Evolutionary conservation across 2,329 filamentous ascomycete species (phyloP).

Genomic region (Aureobasidium sp.): DNA sequence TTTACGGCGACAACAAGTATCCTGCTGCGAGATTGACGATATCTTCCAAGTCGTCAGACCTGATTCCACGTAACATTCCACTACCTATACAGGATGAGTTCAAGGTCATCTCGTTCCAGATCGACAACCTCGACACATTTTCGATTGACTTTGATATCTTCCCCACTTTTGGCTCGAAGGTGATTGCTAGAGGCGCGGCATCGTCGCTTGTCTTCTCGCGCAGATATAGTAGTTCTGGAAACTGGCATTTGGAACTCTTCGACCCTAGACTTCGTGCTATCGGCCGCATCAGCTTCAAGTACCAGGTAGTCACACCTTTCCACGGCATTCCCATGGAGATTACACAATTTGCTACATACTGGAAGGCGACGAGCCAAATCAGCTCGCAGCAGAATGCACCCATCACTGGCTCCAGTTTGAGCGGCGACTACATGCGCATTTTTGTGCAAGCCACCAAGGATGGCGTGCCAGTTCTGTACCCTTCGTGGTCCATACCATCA

Average conservation of each 20-base stretch:
- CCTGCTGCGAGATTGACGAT: constrained; percentile 91
- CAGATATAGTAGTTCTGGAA: constrained; percentile 65
- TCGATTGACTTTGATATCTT: constrained; percentile 96
- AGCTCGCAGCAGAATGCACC: constrained; percentile 79
- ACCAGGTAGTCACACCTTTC: constrained; percentile 95
- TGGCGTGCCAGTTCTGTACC: constrained; percentile 78
- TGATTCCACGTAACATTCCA: constrained; percentile 93
- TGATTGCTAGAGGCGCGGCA: constrained; percentile 92
- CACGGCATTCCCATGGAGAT: constrained; percentile 88
- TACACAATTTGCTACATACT: constrained; percentile 97
- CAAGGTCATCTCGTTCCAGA: constrained; percentile 87
- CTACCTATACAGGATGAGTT: constrained; percentile 95
- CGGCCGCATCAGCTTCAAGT: constrained; percentile 88
- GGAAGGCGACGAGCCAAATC: constrained; percentile 94
- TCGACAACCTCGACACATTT: constrained; percentile 88
- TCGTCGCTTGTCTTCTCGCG: constrained; percentile 79
- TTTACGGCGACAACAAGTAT: constrained; percentile 96
- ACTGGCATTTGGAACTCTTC: constrained; percentile 81
- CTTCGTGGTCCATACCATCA: constrained; percentile 60
- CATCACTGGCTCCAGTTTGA: constrained; percentile 89
- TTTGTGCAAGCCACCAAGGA: constrained; percentile 91
- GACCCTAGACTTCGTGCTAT: constrained; percentile 87
- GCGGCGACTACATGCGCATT: constrained; percentile 87
- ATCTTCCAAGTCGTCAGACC: constrained; percentile 89
- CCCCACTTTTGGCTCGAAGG: constrained; percentile 92